Conservation (phyloP, 495 filamentous ascomycete genomes). For the Neurospora sp. region DNA sequence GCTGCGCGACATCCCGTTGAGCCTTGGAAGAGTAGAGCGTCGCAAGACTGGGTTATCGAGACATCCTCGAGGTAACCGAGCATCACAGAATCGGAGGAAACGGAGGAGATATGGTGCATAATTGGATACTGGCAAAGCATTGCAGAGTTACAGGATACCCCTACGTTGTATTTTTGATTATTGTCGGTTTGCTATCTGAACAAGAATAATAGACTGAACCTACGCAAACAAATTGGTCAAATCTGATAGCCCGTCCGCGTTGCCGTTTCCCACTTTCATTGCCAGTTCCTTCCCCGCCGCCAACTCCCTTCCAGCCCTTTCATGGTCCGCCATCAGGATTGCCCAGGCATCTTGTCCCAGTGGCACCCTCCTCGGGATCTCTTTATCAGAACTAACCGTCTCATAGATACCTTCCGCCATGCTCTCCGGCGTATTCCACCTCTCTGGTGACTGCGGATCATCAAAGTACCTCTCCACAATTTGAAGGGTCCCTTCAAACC, state of each 20-base stretch:
- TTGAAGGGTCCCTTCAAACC: slow-evolving; percentile 25
- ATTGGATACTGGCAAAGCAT: neutral
- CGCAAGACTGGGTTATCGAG: neutral
- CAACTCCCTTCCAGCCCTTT: slow-evolving; percentile 22
- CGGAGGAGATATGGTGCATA: neutral
- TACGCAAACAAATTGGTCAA: neutral
- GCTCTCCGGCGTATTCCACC: slow-evolving; percentile 26
- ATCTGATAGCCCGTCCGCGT: too few relatives aligned
- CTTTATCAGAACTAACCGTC: slow-evolving; percentile 24
- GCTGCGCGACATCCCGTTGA: neutral
- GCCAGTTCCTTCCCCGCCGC: slow-evolving; percentile 28
- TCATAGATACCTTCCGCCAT: slow-evolving; percentile 30
- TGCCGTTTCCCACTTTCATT: slow-evolving; percentile 14
- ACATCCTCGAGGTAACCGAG: neutral
- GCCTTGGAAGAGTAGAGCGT: neutral
- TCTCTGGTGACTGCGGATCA: slow-evolving; percentile 17
- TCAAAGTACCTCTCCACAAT: slow-evolving; percentile 24
- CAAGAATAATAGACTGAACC: neutral
- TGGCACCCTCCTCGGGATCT: slow-evolving; percentile 35
- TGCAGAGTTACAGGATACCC: neutral
- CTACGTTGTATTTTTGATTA: neutral
- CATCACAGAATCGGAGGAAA: neutral
- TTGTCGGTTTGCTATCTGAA: neutral
- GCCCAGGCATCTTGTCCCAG: slow-evolving; percentile 35
- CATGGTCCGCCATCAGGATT: slow-evolving; percentile 25